Evolutionary conservation across 1,284 basidiomycete genomes (phyloP), one percentile per base, ranked within the genome.

Genomic region (Fomitopsis betulina): DNA sequence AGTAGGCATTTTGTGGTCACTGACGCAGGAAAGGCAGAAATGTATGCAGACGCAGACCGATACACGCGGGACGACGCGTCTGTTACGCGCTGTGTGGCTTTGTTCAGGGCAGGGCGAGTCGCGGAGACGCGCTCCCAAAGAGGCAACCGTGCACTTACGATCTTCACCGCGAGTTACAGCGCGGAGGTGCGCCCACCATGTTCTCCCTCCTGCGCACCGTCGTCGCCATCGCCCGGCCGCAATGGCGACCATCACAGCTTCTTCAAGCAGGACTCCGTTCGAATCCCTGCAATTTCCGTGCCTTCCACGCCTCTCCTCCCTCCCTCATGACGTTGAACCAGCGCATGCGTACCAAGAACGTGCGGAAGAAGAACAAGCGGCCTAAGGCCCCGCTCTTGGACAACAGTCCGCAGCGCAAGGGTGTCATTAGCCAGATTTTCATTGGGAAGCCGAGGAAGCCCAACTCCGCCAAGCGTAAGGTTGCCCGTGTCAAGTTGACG

Each of bases 381-480:
- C 80, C 86, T 21, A 86, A 83, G 68, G 86, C 93, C 5, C 94
- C 94, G 1, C 83, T 95, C 10, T 82, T 98, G 25, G 78, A 90
- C 61, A 78, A 73, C 33, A 89, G 84, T 70, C 91, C 89, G 12
- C 94, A 97, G 75, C 86, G 86, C 67, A 97, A 96, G 72, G 95
- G 92, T 38, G 94, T 98, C 59, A 91, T 93, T 70, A 84, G 87
- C 32, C 85, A 88, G 64, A 85, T 98, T 25, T 90, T 91, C 73
- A 91, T 87, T 49, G 84, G 81, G 66, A 94, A 91, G 70, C 97
- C 97, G 25, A 98, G 96, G 80, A 99, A 99, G 73, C 97, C 97
- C 63, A 99, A 99, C 76, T 99, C 96, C 43, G 96, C 96, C 47
- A 94, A 98, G 70, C 92, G 97, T 62, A 99, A 98, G 77, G 93